Evolutionary conservation across 2,329 filamentous ascomycete genomes (phyloP).

Genomic region (Aspergillus phoenicis): DNA sequence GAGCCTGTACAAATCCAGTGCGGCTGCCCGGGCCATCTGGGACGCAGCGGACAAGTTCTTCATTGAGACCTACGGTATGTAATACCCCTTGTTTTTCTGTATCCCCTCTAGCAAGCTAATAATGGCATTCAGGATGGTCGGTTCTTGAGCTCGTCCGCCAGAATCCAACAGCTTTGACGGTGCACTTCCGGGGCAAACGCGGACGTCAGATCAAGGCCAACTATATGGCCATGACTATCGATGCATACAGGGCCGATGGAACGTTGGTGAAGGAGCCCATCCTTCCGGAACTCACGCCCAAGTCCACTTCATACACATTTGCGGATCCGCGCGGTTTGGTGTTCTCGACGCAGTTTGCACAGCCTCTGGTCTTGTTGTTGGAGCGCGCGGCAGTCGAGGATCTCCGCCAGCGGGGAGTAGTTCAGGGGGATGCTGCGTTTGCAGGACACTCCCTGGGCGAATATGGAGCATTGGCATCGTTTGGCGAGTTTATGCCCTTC

Average conservation of each 20-base stretch:
- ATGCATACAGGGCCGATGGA: slow-evolving; percentile 40
- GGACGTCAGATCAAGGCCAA: slow-evolving; percentile 95
- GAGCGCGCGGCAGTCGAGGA: slow-evolving; percentile 98
- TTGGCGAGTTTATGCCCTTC: slow-evolving; percentile 95
- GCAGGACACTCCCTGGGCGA: slow-evolving; percentile 95
- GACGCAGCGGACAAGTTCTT: slow-evolving; percentile 93
- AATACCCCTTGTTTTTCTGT: not conserved
- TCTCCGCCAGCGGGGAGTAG: slow-evolving; percentile 91
- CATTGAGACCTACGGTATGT: slow-evolving; percentile 82
- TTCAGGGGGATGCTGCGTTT: slow-evolving; percentile 89
- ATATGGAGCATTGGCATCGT: slow-evolving; percentile 89
- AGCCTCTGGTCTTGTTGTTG: slow-evolving; percentile 93
- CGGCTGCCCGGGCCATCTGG: slow-evolving; percentile 95
- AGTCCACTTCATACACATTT: slow-evolving; percentile 91
- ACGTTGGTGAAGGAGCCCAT: slow-evolving; percentile 73
- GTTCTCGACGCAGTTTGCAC: slow-evolving; percentile 94
- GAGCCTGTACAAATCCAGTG: slow-evolving; percentile 88
- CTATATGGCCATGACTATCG: slow-evolving; percentile 95
- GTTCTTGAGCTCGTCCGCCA: slow-evolving; percentile 98
- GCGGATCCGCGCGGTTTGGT: slow-evolving; percentile 86
- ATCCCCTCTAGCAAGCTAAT: not conserved
- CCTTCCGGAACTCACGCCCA: slow-evolving; percentile 92
- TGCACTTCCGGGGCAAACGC: slow-evolving; percentile 91
- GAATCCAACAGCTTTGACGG: slow-evolving; percentile 94
- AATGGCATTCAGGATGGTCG: slow-evolving; percentile 59